Evolutionary conservation across 139 green algal species (phyloP), one percentile per base, ranked within the genome.

Genomic region (Chlamydomonas schloesseri): DNA sequence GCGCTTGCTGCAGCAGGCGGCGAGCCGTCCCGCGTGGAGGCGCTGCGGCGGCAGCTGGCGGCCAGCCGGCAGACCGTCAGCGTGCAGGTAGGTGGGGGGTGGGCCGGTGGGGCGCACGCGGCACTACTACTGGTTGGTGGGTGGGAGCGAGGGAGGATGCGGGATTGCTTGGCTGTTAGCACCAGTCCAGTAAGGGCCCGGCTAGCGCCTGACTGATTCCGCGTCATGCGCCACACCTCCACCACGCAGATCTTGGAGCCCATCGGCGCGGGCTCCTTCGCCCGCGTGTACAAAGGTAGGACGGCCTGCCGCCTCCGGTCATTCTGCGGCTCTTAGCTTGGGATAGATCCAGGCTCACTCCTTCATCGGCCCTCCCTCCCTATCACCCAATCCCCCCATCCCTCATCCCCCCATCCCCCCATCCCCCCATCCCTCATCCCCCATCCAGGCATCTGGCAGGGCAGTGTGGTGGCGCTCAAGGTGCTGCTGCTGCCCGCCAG

Each of bases 391-490:
- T n/a, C n/a, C n/a, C n/a, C n/a, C n/a, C n/a, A n/a, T n/a, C n/a
- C n/a, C n/a, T n/a, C n/a, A n/a, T n/a, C n/a, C n/a, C n/a, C n/a
- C n/a, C n/a, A n/a, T n/a, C n/a, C n/a, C n/a, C n/a, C n/a, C n/a
- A n/a, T n/a, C n/a, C n/a, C n/a, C n/a, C n/a, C n/a, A n/a, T n/a
- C 20, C 28, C 68, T 18, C 68, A 33, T 78, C 6, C 28, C 71
- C 28, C 28, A 24, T 17, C 46, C 72, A 79, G 72, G 72, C 47
- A 65, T 79, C 31, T 81, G 73, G 73, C 73, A 81, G 73, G 73
- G 73, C 53, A 60, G 6, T 18, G 53, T 81, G 53, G 73, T 81
- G 6, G 73, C 73, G 13, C 53, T 81, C 31, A 81, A 81, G 73
- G 73, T 81, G 53, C 31, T 81, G 53, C 18, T 81, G 53, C 73